phyloP scores from a whole-genome alignment of 2,329 filamentous ascomycete species.

The Aspergillus ruber region DNA sequence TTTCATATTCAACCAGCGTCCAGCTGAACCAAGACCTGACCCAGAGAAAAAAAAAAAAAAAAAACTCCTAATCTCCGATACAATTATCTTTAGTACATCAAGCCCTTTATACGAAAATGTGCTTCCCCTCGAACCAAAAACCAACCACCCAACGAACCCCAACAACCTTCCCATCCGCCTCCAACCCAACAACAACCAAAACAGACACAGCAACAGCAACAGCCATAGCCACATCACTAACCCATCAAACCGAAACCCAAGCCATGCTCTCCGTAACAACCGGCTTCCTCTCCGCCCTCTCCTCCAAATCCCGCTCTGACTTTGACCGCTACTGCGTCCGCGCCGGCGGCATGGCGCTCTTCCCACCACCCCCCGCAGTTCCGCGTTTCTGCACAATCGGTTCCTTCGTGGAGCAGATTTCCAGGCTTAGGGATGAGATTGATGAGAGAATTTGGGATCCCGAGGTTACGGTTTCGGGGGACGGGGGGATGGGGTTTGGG shows the following conservation, averaged over 20 bases:
- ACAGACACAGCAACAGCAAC: neutral
- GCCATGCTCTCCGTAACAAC: slow-evolving; percentile 21
- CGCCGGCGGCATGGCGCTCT: slow-evolving; percentile 30
- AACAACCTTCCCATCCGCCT: neutral
- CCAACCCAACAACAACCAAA: neutral
- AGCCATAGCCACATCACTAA: neutral
- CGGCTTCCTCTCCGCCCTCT: slow-evolving; percentile 25
- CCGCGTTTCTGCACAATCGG: slow-evolving; percentile 32
- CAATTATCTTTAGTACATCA: too few relatives aligned
- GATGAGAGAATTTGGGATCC: slow-evolving; percentile 30
- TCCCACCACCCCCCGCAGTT: slow-evolving; percentile 21
- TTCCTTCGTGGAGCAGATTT: slow-evolving; percentile 27
- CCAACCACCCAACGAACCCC: too few relatives aligned
- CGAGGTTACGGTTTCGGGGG: slow-evolving; percentile 25
- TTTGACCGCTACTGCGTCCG: slow-evolving; percentile 30
- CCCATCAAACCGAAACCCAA: neutral
- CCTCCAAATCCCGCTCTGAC: slow-evolving; percentile 22
- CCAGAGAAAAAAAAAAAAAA: too few relatives aligned
- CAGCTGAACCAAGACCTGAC: too few relatives aligned
- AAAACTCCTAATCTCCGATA: too few relatives aligned
- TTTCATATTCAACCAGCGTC: neutral
- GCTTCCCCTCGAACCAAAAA: too few relatives aligned
- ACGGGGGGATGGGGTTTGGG: slow-evolving; percentile 24
- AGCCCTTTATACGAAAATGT: too few relatives aligned
- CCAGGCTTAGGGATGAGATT: slow-evolving; percentile 23